Evolutionary conservation across 495 filamentous ascomycete genomes (phyloP), one percentile per base, ranked within the genome.

Genomic region (Barbatosphaeria neglecta): DNA sequence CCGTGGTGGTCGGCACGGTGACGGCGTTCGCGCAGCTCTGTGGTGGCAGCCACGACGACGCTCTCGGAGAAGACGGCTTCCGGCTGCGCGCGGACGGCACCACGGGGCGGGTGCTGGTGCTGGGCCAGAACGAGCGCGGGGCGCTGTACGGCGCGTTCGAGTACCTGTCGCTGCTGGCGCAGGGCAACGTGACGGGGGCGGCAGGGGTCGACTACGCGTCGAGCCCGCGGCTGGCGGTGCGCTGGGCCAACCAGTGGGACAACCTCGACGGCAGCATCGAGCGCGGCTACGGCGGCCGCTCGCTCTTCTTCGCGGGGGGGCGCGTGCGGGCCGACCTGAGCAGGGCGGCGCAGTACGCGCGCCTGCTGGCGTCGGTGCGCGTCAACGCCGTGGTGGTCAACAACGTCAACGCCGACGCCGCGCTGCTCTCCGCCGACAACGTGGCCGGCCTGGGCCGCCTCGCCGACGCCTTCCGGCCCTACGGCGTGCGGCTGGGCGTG

Each of bases 161-260:
- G 50, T 86, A 83, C 47, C 67, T 87, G 19, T 79, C 77, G 18
- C 67, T 70, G 53, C 60, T 87, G 22, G 75, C 73, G 3, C 80
- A 82, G 56, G 78, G 74, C 10, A 77, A 82, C 48, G 71, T 80
- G 49, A 70, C 74, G 3, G 56, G 70, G n/a, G n/a, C n/a, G 16
- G 4, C 15, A 4, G 33, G 18, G 15, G 70, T 76, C 23, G 59
- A 72, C 27, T 68, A 74, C 13, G 59, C 70, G 5, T 68, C 70
- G 4, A 84, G 75, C 49, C 81, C 83, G 0, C 66, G 70, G 27
- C 78, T 77, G 0, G 74, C 76, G 0, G 78, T 86, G 37, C 69
- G 83, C 50, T 85, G 81, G 81, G 71, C 79, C 2, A 85, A 86
- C 56, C 72, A 87, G 49, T 87, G 82, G 83, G 80, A 85, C 57